Evolutionary conservation across 306 rosid genomes (phyloP).

Genomic region (Quercus glauca): DNA sequence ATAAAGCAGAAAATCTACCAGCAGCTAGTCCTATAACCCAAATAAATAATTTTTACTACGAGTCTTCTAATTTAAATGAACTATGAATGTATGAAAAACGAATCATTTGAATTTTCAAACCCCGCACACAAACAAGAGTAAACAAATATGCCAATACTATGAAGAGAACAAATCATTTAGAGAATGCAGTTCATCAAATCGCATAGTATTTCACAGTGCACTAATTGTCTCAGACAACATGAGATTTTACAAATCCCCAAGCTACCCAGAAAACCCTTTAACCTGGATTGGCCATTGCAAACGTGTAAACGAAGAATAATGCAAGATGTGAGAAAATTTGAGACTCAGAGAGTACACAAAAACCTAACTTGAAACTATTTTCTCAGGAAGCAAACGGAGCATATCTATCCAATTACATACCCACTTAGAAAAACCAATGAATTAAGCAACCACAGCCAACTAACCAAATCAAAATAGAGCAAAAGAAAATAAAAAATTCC

Average conservation of each 20-base stretch:
- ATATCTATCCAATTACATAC: not conserved
- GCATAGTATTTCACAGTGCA: not conserved
- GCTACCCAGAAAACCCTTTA: not conserved
- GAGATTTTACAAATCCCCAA: too few relatives aligned
- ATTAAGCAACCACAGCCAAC: conserved; percentile 16
- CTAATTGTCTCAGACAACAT: not conserved
- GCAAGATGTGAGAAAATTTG: not conserved
- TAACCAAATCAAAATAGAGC: conserved; percentile 9
- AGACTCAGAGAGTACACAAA: not conserved
- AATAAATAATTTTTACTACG: not conserved
- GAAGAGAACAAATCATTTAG: not conserved
- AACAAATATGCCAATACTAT: not conserved
- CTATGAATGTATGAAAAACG: not conserved
- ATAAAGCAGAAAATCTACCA: not conserved
- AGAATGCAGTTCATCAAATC: not conserved
- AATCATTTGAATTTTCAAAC: not conserved
- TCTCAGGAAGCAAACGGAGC: conserved; percentile 20
- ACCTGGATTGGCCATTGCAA: not conserved
- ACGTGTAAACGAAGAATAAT: conserved; percentile 14
- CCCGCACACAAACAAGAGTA: not conserved
- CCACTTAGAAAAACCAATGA: conserved; percentile 16
- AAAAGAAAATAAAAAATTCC: not conserved
- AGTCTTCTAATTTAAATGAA: not conserved
- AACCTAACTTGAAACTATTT: conserved; percentile 14
- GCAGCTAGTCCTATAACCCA: not conserved